Base-by-base conservation (phyloP, 2,329 filamentous ascomycete genomes). In the Scytalidium lignicola region DNA sequence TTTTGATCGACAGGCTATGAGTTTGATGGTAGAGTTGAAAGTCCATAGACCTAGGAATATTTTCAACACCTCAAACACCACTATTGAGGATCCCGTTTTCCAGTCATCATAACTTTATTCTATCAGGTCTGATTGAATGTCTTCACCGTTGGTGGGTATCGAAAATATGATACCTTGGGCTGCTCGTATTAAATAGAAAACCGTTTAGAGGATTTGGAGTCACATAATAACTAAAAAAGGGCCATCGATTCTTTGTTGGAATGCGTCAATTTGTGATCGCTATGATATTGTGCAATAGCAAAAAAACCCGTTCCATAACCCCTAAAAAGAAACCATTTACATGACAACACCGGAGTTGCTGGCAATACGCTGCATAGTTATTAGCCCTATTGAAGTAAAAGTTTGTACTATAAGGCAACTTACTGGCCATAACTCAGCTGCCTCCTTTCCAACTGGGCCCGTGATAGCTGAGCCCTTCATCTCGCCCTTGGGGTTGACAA, bases 381-480 rank as follows among this genome's bases (percentile, higher is more conserved):
- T 64, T 53, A 61, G 59, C 20, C 18, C 20, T 13, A 64, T 75
- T 62, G 75, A 66, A 44, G 49, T 19, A 51, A 49, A 44, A 13
- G 46, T 51, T 23, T 50, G 48, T 7, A 41, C 10, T 21, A 19
- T 21, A 28, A 2, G 17, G 19, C 2, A 56, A 82, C 87, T 78
- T 82, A 92, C 89, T 73, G 93, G 93, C 93, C 93, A 99, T 69
- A 99, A 83, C 81, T 99, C 93, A 74, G 93, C 93, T 73, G 93
- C 93, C 81, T 99, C 93, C 87, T 99, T 99, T 75, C 92, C 93
- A 71, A 99, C 92, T 67, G 93, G 93, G 66, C 93, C 93, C 66
- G 93, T 99, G 74, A 99, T 99, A 74, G 93, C 93, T 61, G 90
- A 96, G 72, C 93, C 93, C 88, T 99, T 99, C 93, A 99, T 99